A percentile compares a stretch with the other conserved stretches of the same genome.
phyloP scores from a whole-genome alignment of 257 asterid species.

The Solanum bukasovii region DNA sequence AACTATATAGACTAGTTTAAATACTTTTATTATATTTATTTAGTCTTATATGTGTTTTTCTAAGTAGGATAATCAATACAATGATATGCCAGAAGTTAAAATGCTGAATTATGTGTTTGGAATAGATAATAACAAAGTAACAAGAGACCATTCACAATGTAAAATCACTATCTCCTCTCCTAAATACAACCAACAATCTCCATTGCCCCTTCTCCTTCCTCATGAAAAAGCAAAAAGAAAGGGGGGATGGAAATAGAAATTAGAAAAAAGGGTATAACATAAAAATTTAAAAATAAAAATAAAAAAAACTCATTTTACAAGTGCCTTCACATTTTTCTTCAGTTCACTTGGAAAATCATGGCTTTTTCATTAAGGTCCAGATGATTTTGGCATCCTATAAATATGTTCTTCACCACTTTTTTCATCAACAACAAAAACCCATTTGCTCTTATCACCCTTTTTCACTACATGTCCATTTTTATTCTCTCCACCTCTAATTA shows the following conservation, averaged over 20 bases:
- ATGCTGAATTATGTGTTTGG: background rate
- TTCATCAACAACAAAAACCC: conserved; percentile 49
- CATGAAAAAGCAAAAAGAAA: background rate
- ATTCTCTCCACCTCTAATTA: conserved; percentile 20
- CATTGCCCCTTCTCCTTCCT: background rate
- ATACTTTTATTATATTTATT: background rate
- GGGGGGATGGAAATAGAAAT: background rate
- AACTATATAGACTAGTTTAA: background rate
- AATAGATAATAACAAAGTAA: background rate
- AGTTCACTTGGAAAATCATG: background rate
- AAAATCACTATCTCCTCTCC: background rate
- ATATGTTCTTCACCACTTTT: conserved; percentile 65
- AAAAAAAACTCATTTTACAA: background rate
- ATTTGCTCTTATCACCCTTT: conserved; percentile 35
- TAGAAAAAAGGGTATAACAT: background rate
- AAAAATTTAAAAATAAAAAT: background rate
- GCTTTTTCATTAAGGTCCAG: background rate
- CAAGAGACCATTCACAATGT: background rate
- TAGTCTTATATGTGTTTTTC: background rate
- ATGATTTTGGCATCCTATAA: conserved; percentile 34
- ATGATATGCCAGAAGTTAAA: background rate
- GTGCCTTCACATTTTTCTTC: background rate
- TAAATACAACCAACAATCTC: background rate
- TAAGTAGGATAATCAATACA: background rate
- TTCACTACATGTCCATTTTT: conserved; percentile 8